Evolutionary conservation across 345 rosid species (phyloP), one percentile per base, ranked within the genome.

Genomic region (Angophora floribunda): DNA sequence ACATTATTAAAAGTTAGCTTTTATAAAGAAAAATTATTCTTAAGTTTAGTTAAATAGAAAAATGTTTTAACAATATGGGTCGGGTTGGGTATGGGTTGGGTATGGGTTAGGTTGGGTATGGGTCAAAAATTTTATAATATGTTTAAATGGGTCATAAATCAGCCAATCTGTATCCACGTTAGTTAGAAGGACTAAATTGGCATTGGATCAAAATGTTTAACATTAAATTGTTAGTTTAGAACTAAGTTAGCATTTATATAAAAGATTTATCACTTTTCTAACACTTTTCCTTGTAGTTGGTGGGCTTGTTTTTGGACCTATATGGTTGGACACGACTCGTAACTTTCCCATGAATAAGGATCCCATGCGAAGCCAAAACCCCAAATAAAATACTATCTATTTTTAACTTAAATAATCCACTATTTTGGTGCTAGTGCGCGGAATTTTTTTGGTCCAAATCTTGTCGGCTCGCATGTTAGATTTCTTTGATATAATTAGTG

Each of bases 161-260:
- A 21, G 1, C 5, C 0, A 2, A 55, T 19, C 1, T 1, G 9
- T 24, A 0, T 53, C 57, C 2, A 0, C 2, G 1, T 55, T 0
- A 22, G 28, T 0, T 21, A 4, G 24, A 55, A 1, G 0, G 28
- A 55, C 0, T 0, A 0, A 55, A 55, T 4, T 55, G 2, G 0
- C 21, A 22, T 22, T 55, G 0, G 24, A 21, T 55, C 0, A 22
- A 55, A 55, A 55, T 0, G 0, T 55, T 55, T 55, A 55, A 55
- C n/a, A n/a, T n/a, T n/a, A n/a, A n/a, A n/a, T n/a, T n/a, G n/a
- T n/a, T n/a, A n/a, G 2, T 9, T 55, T 55, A 22, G 0, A 2
- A 12, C 6, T 22, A 22, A 22, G 24, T 55, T 55, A 12, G 24
- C 0, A 55, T 0, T 21, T 21, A 55, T 4, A 0, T 55, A 55